Conservation (phyloP, 2,329 filamentous ascomycete genomes). For the Fusarium sarcochroum region DNA sequence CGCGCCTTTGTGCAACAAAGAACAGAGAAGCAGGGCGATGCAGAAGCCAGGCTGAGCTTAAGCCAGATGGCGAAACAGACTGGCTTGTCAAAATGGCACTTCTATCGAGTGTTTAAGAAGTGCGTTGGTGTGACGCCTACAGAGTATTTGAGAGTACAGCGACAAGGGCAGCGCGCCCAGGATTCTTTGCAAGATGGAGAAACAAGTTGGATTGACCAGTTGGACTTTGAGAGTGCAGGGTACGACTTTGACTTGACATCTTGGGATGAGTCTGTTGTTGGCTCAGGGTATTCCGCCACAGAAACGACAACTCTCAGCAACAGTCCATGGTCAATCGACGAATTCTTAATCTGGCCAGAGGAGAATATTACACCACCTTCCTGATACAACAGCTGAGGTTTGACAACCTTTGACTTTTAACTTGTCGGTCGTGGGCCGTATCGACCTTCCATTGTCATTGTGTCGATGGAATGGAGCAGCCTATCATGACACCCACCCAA, state of each 20-base stretch:
- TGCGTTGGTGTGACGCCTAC: conserved; percentile 64
- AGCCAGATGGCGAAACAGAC: conserved; percentile 64
- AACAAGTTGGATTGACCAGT: conserved; percentile 27
- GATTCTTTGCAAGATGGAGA: conserved; percentile 9
- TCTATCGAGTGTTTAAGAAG: conserved; percentile 71
- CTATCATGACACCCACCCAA: background rate
- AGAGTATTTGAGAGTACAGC: conserved; percentile 51
- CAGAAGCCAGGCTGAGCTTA: conserved; percentile 52
- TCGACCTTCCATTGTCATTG: background rate
- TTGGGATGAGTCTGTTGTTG: conserved; percentile 35
- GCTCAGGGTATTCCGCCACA: conserved; percentile 15
- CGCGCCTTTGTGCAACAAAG: conserved; percentile 52
- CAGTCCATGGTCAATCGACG: conserved; percentile 44
- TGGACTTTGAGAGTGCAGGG: conserved; percentile 18
- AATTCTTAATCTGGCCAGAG: conserved; percentile 44
- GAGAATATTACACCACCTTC: background rate
- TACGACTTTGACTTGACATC: conserved; percentile 30
- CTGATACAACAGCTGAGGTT: background rate
- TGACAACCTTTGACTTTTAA: too few relatives aligned
- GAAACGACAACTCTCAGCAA: conserved; percentile 22
- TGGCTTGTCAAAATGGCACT: conserved; percentile 69
- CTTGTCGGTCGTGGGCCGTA: background rate
- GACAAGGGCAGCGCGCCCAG: conserved; percentile 11
- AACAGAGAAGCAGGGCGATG: conserved; percentile 32
- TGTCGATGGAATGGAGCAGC: background rate